phyloP scores from a whole-genome alignment of 441 rosid species.

The Aquilaria agallochum region DNA sequence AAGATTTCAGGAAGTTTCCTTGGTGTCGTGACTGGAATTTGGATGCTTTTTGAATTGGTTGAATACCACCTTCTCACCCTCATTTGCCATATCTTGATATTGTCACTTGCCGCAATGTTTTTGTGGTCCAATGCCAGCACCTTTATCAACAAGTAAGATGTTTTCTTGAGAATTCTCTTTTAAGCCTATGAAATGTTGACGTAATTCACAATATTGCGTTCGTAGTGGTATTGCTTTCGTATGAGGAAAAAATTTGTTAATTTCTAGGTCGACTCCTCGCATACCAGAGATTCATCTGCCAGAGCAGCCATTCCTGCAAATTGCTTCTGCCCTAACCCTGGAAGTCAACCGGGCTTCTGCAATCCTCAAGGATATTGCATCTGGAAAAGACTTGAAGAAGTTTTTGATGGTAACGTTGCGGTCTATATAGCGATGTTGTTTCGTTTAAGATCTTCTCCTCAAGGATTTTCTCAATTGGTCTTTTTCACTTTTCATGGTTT shows the following conservation, averaged over 20 bases:
- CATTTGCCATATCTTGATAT: constrained; percentile 65
- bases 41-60: constrained; percentile 81
- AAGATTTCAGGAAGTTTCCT: constrained; percentile 69
- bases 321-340: constrained; percentile 52
- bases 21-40: constrained; percentile 63
- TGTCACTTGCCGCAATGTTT: constrained; percentile 57
- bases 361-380: constrained; percentile 49
- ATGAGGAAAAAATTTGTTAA: neutral
- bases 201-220: constrained; percentile 1
- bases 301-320: constrained; percentile 54
- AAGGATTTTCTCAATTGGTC: no score
- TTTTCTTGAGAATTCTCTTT: neutral
- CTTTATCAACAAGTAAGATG: constrained; percentile 65
- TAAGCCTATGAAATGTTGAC: neutral
- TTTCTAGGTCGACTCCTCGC: constrained; percentile 55
- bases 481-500: neutral
- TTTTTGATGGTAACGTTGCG: constrained; percentile 47
- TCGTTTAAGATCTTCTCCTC: neutral
- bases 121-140: constrained; percentile 77
- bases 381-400: constrained; percentile 73
- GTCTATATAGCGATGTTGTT: neutral
- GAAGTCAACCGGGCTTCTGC: constrained; percentile 58
- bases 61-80: constrained; percentile 83
- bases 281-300: constrained; percentile 79
- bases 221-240: no score